Base-by-base conservation (phyloP, 2,329 filamentous ascomycete species). In the Diplodia scrobiculata region DNA sequence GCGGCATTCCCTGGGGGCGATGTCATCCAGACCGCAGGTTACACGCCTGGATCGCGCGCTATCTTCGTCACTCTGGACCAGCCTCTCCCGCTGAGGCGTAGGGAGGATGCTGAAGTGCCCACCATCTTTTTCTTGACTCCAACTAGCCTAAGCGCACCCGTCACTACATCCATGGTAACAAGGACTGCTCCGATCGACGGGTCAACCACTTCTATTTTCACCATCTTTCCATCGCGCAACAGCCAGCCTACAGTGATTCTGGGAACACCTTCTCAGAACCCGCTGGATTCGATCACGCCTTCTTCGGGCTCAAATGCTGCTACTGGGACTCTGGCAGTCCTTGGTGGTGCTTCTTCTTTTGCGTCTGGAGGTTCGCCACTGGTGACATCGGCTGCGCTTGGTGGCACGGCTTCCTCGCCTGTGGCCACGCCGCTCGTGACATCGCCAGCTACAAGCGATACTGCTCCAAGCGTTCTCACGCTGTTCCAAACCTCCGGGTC, bases 241-340 rank as follows among this genome's bases (percentile, higher is more conserved):
- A 58, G 32, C 29, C 41, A 29, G 17, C 63, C 63, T 4, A 55
- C 47, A 4, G 63, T 65, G 17, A 38, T 65, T 11, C 51, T 65
- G 2, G 63, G 52, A n/a, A 65, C 63, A 2, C 52, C 63, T 3
- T 21, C 63, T 17, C 11, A 36, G 13, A 45, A 34, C 51, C 14
- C 9, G 17, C 13, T 32, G 32, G 38, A 17, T 10, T 19, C 21
- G 9, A 10, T 54, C 36, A 11, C n/a, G 32, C 11, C 19, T 41
- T 19, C 19, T 41, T 9, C n/a, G 13, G 25, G 9, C 41, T 29
- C 19, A 6, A 45, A 6, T 5, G 10, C 14, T 5, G 34, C 10
- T 5, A 53, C 34, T 11, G 4, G 45, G 10, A 36, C 32, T 14
- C 32, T 13, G 14, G 7, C 36, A 27, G 17, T 34, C 45, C 11